Conservation (phyloP, 495 filamentous ascomycete genomes). For the Trichoderma orchidacearum region DNA sequence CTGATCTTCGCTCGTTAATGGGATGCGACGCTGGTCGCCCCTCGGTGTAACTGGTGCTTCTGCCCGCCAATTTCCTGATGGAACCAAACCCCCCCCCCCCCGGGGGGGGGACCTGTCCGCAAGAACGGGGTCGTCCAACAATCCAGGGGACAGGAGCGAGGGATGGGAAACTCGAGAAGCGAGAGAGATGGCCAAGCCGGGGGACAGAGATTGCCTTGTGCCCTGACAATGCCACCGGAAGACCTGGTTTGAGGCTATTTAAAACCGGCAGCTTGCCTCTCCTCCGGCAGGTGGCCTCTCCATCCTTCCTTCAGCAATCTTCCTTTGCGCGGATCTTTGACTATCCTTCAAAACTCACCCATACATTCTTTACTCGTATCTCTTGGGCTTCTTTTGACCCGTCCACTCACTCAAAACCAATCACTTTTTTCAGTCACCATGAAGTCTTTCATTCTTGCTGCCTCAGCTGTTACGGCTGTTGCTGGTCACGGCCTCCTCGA, state of each 20-base stretch:
- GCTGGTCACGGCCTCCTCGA: not conserved
- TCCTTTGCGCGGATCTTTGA: not conserved
- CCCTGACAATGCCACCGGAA: too few relatives aligned
- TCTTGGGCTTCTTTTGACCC: not conserved
- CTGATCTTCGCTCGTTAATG: not conserved
- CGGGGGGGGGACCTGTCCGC: not conserved
- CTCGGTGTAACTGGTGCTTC: not conserved
- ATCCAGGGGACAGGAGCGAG: not conserved
- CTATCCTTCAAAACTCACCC: too few relatives aligned
- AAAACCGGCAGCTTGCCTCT: not conserved
- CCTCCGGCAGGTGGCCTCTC: too few relatives aligned
- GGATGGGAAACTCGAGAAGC: too few relatives aligned
- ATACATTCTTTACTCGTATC: not conserved
- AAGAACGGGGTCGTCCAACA: not conserved
- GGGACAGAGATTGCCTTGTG: too few relatives aligned
- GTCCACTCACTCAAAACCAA: not conserved
- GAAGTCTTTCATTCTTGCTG: slow-evolving; percentile 1
- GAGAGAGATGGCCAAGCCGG: too few relatives aligned
- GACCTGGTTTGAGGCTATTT: not conserved
- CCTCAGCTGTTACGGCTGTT: not conserved
- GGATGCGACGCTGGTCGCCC: not conserved
- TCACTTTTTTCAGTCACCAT: slow-evolving; percentile 2
- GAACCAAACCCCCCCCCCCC: not conserved
- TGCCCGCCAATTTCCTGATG: not conserved
- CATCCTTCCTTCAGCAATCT: not conserved